Evolutionary conservation across 768 basidiomycete genomes (phyloP).

Genomic region (Rhizopogon vulgaris): DNA sequence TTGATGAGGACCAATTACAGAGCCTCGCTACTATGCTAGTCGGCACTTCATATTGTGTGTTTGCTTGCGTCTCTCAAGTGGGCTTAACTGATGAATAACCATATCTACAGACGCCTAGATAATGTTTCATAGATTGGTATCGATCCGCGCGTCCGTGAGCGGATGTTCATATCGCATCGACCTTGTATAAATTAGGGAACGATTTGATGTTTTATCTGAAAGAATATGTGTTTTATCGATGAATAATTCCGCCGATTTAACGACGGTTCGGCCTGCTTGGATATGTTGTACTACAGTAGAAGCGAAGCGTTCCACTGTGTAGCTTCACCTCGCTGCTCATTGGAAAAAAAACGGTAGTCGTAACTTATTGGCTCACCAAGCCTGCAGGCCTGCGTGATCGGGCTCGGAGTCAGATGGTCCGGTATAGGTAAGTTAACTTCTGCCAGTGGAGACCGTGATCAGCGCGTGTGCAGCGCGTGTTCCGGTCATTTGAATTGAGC

Average conservation of each 20-base stretch:
- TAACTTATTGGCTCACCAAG: not conserved
- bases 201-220: not conserved
- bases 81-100: conserved; percentile 10
- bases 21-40: conserved; percentile 84
- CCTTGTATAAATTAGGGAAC: conserved; percentile 3
- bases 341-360: not conserved
- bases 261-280: not conserved
- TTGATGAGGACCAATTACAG: conserved; percentile 87
- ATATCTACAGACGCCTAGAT: conserved; percentile 21
- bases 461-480: not conserved
- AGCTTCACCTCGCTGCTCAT: not conserved
- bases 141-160: conserved; percentile 2
- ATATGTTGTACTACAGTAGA: not conserved
- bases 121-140: conserved; percentile 4
- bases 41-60: conserved; percentile 83
- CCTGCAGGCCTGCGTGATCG: not conserved
- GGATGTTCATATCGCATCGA: conserved; percentile 2
- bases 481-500: conserved; percentile 3
- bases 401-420: not conserved
- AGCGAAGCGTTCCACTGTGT: not conserved
- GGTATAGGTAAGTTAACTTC: not conserved
- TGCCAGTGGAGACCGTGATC: not conserved
- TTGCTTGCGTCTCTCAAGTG: conserved; percentile 1
- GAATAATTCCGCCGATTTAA: not conserved
- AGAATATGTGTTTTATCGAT: conserved; percentile 1